Conservation (phyloP, 2,329 filamentous ascomycete genomes). For the Emericellopsis cladophorae region DNA sequence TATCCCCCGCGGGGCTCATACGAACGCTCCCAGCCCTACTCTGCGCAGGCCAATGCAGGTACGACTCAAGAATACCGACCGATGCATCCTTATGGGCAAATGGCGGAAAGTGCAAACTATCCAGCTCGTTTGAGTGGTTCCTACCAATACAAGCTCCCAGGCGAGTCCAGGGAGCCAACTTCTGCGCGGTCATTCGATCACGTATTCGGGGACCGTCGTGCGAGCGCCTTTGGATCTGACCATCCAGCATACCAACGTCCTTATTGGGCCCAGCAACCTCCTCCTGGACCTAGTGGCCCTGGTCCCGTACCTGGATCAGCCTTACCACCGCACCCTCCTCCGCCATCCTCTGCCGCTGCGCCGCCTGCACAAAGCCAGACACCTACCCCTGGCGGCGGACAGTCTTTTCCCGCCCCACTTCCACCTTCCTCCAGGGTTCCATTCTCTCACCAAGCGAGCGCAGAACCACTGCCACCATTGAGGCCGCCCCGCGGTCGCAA, state of each 20-base stretch:
- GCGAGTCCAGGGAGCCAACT: constrained; percentile 13
- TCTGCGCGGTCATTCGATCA: constrained; percentile 16
- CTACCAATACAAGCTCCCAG: not conserved
- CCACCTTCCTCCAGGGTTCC: constrained; percentile 15
- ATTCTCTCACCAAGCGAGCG: constrained; percentile 19
- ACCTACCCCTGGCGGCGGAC: constrained; percentile 1
- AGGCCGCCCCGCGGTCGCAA: constrained; percentile 22
- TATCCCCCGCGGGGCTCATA: too few species aligned
- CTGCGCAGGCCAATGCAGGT: not conserved
- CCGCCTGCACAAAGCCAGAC: too few species aligned
- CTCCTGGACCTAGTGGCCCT: constrained; percentile 6
- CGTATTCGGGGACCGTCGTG: constrained; percentile 15
- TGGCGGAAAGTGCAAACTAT: not conserved
- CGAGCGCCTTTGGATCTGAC: constrained; percentile 17
- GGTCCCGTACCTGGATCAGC: constrained; percentile 7
- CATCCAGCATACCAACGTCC: constrained; percentile 14
- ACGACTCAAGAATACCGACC: not conserved
- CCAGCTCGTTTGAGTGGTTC: not conserved
- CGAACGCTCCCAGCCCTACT: too few species aligned
- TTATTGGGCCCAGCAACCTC: constrained; percentile 21
- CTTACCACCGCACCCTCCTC: constrained; percentile 4
- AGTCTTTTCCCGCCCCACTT: constrained; percentile 3
- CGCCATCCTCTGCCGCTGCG: not conserved
- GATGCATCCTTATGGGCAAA: too few species aligned
- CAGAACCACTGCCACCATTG: constrained; percentile 23